phyloP scores from a whole-genome alignment of 805 yeast species.

The Saccharomycopsis malanga region DNA sequence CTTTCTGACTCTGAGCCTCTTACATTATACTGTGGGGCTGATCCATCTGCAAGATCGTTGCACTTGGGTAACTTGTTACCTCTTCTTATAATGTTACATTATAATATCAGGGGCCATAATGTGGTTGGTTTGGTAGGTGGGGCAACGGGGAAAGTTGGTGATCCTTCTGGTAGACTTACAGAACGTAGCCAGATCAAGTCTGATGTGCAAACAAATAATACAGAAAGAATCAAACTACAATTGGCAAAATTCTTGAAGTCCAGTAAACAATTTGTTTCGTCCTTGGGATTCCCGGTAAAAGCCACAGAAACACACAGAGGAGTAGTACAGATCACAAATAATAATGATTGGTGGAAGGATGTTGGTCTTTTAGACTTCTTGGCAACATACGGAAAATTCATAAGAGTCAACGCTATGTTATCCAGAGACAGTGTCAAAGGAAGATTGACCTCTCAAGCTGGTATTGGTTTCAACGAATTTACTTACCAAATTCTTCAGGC shows the following conservation, averaged over 20 bases:
- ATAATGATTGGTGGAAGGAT: slow-evolving; percentile 80
- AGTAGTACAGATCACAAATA: slow-evolving; percentile 44
- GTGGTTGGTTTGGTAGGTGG: slow-evolving; percentile 86
- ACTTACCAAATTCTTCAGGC: slow-evolving; percentile 91
- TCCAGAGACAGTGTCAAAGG: slow-evolving; percentile 81
- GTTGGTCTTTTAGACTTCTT: slow-evolving; percentile 72
- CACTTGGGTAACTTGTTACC: slow-evolving; percentile 92
- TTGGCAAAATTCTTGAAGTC: slow-evolving; percentile 50
- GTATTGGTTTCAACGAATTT: slow-evolving; percentile 91
- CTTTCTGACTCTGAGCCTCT: slow-evolving; percentile 28
- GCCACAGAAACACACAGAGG: slow-evolving; percentile 32
- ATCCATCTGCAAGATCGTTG: slow-evolving; percentile 84
- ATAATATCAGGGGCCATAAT: slow-evolving; percentile 75
- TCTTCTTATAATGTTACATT: slow-evolving; percentile 75
- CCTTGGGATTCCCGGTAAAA: slow-evolving; percentile 31
- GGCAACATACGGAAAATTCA: slow-evolving; percentile 65
- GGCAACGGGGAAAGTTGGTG: slow-evolving; percentile 95
- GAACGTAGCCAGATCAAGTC: slow-evolving; percentile 62
- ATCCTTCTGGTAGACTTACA: slow-evolving; percentile 85
- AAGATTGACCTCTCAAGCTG: slow-evolving; percentile 59
- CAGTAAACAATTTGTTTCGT: slow-evolving; percentile 56
- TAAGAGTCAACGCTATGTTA: slow-evolving; percentile 81
- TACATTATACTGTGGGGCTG: slow-evolving; percentile 86
- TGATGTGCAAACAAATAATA: slow-evolving; percentile 47
- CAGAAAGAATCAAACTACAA: slow-evolving; percentile 53